Evolutionary conservation across 345 rosid species (phyloP).

Genomic region (Eucalyptus tenuipes): DNA sequence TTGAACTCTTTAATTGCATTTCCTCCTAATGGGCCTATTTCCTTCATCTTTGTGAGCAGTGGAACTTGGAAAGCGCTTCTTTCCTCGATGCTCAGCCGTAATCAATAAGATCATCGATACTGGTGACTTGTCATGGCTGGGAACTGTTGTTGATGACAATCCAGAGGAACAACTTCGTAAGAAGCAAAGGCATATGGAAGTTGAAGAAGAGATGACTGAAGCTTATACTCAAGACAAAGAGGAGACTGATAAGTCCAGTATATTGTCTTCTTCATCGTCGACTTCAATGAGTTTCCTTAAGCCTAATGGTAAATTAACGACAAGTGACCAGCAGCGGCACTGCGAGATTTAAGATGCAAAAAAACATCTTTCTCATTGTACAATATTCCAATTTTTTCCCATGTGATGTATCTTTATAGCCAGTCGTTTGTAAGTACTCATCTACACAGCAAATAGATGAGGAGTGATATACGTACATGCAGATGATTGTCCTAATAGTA

Average conservation of each 20-base stretch:
- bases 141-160: conserved; percentile 34
- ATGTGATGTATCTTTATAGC: not conserved
- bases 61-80: conserved; percentile 64
- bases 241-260: conserved; percentile 28
- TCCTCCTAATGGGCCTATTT: not conserved
- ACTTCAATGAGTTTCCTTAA: conserved; percentile 3
- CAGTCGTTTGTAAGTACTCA: not conserved
- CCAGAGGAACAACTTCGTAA: conserved; percentile 37
- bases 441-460: not conserved
- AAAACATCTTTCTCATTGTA: not conserved
- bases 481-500: not conserved
- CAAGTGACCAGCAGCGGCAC: not conserved
- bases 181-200: conserved; percentile 44
- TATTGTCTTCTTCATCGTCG: conserved; percentile 36
- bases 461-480: not conserved
- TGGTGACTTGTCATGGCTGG: conserved; percentile 41
- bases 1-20: not conserved
- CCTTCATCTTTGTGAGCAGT: conserved; percentile 23
- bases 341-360: not conserved
- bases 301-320: conserved; percentile 8
- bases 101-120: conserved; percentile 71
- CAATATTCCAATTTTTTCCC: not conserved
- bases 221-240: conserved; percentile 61
- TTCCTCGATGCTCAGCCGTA: conserved; percentile 64
- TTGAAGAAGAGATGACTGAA: conserved; percentile 39